Evolutionary conservation across 805 yeast species (phyloP).

Genomic region (Candida multigemmis): DNA sequence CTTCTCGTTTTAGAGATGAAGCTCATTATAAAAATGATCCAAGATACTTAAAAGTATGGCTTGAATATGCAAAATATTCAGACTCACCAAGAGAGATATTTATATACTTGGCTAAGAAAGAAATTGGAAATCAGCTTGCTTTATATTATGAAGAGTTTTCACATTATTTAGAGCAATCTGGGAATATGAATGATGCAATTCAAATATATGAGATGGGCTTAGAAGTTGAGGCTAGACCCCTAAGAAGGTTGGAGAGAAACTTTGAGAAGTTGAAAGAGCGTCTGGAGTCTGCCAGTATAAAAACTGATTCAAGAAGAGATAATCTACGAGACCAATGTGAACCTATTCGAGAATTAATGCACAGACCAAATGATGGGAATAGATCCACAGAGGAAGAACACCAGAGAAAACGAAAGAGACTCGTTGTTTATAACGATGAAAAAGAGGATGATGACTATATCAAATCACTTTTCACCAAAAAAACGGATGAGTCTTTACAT

Average conservation of each 20-base stretch:
- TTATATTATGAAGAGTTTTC: constrained; percentile 77
- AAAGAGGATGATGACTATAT: constrained; percentile 7
- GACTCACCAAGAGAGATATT: constrained; percentile 67
- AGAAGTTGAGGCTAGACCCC: constrained; percentile 56
- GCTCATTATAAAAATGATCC: constrained; percentile 73
- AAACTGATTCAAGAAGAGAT: no score
- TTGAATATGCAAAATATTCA: constrained; percentile 60
- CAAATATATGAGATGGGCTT: constrained; percentile 55
- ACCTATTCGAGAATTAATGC: no score
- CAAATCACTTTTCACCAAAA: no score
- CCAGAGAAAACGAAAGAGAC: constrained; percentile 15
- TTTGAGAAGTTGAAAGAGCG: constrained; percentile 33
- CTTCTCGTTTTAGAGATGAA: constrained; percentile 57
- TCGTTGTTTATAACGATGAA: constrained; percentile 34
- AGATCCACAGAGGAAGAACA: no score
- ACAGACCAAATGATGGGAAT: no score
- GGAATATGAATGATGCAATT: constrained; percentile 44
- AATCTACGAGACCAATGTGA: no score
- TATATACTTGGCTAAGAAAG: constrained; percentile 58
- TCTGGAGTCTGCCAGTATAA: no score
- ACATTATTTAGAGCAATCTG: constrained; percentile 42
- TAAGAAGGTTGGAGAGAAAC: constrained; percentile 18
- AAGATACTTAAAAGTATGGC: constrained; percentile 73
- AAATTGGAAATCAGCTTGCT: constrained; percentile 61
- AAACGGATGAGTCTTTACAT: constrained; percentile 32